Percentiles rank a stretch among this genome's conserved stretches.
phyloP scores from a whole-genome alignment of 495 filamentous ascomycete species.

The Penicillium samsonianum region DNA sequence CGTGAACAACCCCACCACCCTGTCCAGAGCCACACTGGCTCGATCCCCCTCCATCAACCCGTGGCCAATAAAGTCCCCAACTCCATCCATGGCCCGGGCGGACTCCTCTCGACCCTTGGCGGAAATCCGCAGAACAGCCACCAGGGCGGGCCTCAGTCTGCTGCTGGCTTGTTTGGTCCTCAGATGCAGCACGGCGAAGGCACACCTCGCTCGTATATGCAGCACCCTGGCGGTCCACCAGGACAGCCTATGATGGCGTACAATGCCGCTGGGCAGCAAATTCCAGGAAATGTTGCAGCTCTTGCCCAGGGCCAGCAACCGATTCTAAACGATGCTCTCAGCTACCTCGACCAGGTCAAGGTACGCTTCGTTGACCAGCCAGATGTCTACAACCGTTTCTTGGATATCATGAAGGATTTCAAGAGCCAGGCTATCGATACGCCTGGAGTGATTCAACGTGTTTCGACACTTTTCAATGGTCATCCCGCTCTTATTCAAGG shows the following conservation, averaged over 20 bases:
- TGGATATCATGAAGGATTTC: constrained; percentile 99
- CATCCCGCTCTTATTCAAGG: constrained; percentile 97
- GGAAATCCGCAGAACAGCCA: constrained; percentile 52
- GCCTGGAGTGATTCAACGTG: constrained; percentile 94
- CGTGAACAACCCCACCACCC: constrained; percentile 60
- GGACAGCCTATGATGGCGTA: constrained; percentile 63
- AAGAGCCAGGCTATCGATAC: constrained; percentile 99
- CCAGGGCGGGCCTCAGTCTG: constrained; percentile 62
- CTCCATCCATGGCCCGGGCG: constrained; percentile 84
- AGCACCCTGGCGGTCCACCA: constrained; percentile 57
- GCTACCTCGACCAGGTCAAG: constrained; percentile 98
- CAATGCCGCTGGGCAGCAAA: constrained; percentile 46
- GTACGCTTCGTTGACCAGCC: constrained; percentile 96
- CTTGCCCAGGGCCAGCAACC: constrained; percentile 86
- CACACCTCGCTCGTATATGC: constrained; percentile 62
- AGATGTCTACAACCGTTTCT: constrained; percentile 96
- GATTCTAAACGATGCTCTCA: constrained; percentile 94
- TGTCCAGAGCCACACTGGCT: constrained; percentile 80
- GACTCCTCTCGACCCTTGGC: constrained; percentile 75
- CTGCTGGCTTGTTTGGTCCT: constrained; percentile 68
- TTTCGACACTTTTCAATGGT: constrained; percentile 94
- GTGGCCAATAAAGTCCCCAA: constrained; percentile 79
- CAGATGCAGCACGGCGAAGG: constrained; percentile 63
- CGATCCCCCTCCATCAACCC: constrained; percentile 87
- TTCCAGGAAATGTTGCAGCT: constrained; percentile 59